Evolutionary conservation across 257 asterid species (phyloP).

Genomic region (Cynanchum wilfordii): DNA sequence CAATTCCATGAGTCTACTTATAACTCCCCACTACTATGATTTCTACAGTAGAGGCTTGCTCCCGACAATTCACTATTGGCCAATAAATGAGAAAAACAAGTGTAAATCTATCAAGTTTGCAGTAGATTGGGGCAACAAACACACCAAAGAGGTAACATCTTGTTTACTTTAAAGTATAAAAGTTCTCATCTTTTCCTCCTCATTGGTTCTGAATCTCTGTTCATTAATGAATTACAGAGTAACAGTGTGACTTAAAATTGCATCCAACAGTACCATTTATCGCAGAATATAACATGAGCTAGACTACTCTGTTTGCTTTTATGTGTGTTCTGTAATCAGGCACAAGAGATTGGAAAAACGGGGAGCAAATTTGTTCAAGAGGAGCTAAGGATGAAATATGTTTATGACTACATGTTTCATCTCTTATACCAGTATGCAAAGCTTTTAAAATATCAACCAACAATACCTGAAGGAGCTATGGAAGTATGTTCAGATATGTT

Average conservation of each 20-base stretch:
- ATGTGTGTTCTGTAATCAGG: constrained; percentile 31
- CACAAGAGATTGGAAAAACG: constrained; percentile 62
- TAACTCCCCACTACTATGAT: constrained; percentile 59
- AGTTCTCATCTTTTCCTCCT: neutral
- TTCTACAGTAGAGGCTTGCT: constrained; percentile 72
- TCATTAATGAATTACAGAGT: neutral
- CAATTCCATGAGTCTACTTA: constrained; percentile 59
- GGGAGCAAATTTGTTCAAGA: constrained; percentile 72
- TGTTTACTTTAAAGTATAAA: neutral
- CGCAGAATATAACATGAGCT: neutral
- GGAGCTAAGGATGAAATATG: constrained; percentile 46
- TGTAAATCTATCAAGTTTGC: constrained; percentile 65
- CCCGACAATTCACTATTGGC: constrained; percentile 81
- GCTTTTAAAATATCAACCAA: constrained; percentile 64
- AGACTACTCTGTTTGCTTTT: neutral
- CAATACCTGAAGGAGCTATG: constrained; percentile 51
- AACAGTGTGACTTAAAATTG: neutral
- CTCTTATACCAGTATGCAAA: constrained; percentile 63
- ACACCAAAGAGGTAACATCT: constrained; percentile 45
- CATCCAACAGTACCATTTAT: neutral
- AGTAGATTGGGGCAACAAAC: constrained; percentile 83
- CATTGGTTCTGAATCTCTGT: neutral
- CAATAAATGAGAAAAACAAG: constrained; percentile 34
- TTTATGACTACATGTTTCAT: constrained; percentile 79
- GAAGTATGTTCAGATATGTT: constrained; percentile 60